A percentile compares a stretch with the other conserved stretches of the same genome.
Conservation (phyloP, 208 protist genomes). For the Leishmania arabica region DNA sequence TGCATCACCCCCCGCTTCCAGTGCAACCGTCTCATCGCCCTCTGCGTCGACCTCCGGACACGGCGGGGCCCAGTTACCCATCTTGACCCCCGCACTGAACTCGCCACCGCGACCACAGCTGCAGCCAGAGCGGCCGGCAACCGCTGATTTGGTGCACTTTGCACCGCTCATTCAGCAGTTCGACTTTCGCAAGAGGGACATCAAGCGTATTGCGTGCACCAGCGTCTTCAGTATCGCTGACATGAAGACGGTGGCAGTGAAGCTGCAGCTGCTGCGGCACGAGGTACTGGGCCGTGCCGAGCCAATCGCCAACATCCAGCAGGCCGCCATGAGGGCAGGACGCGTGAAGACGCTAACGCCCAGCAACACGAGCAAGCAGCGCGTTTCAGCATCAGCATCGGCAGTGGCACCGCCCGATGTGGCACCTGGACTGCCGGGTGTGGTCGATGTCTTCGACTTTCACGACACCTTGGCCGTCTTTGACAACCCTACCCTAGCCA, state of each 20-base stretch:
- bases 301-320: slow-evolving; percentile 14
- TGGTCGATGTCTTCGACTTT: slow-evolving; percentile 38
- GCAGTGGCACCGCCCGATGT: neutral
- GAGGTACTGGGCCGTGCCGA: slow-evolving; percentile 32
- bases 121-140: neutral
- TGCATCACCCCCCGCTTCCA: neutral
- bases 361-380: neutral
- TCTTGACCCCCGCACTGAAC: neutral
- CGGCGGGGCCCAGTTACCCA: neutral
- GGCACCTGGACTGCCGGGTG: slow-evolving; percentile 5
- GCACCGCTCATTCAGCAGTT: slow-evolving; percentile 47
- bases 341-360: slow-evolving; percentile 5
- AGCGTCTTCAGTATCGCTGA: slow-evolving; percentile 37
- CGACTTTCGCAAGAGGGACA: slow-evolving; percentile 52
- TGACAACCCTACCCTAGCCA: slow-evolving; percentile 57
- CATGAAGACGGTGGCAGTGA: slow-evolving; percentile 17
- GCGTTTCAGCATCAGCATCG: no score
- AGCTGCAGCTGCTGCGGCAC: slow-evolving; percentile 32
- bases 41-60: neutral
- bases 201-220: slow-evolving; percentile 47
- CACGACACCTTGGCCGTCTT: slow-evolving; percentile 35
- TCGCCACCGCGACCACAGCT: neutral
- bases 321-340: slow-evolving; percentile 17
- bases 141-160: slow-evolving; percentile 17
- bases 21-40: neutral